Evolutionary conservation across 495 filamentous ascomycete species (phyloP).

Genomic region (Pseudevernia furfuracea): DNA sequence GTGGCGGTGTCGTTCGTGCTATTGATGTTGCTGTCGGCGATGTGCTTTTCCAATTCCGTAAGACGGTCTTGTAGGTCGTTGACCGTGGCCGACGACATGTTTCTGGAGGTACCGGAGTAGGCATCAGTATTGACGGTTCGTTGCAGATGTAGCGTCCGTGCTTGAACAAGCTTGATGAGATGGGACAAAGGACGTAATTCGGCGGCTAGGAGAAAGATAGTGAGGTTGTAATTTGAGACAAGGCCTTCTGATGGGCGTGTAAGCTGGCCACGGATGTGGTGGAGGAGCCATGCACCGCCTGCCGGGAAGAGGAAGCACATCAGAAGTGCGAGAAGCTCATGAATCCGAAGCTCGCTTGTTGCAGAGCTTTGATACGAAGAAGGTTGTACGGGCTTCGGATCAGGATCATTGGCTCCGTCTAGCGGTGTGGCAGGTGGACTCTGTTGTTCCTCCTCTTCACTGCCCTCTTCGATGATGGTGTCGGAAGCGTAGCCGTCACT

Average conservation of each 20-base stretch:
- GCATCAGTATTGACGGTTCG: constrained; percentile 53
- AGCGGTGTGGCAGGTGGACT: constrained; percentile 7
- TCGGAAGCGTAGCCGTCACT: constrained; percentile 29
- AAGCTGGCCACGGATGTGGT: constrained; percentile 64
- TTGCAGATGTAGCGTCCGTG: constrained; percentile 77
- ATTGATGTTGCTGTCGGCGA: constrained; percentile 37
- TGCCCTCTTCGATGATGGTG: constrained; percentile 42
- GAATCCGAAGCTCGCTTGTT: constrained; percentile 60
- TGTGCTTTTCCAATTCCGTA: constrained; percentile 59
- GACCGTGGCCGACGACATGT: constrained; percentile 38
- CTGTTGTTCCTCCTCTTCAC: constrained; percentile 39
- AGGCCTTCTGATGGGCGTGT: constrained; percentile 77
- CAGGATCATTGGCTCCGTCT: constrained; percentile 14
- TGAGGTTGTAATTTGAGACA: constrained; percentile 86
- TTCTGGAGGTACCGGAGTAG: constrained; percentile 35
- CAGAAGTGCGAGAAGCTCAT: constrained; percentile 66
- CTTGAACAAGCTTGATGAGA: constrained; percentile 68
- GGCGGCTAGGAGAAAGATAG: constrained; percentile 84
- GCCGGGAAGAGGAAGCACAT: constrained; percentile 75
- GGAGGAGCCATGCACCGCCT: constrained; percentile 70
- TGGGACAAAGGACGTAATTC: constrained; percentile 78
- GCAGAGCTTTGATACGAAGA: constrained; percentile 22
- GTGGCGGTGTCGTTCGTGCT: constrained; percentile 17
- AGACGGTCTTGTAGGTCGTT: constrained; percentile 56
- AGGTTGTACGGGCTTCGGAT: constrained; percentile 16